Evolutionary conservation across 1,284 basidiomycete genomes (phyloP), one percentile per base, ranked within the genome.

Genomic region (Puccinia horiana): DNA sequence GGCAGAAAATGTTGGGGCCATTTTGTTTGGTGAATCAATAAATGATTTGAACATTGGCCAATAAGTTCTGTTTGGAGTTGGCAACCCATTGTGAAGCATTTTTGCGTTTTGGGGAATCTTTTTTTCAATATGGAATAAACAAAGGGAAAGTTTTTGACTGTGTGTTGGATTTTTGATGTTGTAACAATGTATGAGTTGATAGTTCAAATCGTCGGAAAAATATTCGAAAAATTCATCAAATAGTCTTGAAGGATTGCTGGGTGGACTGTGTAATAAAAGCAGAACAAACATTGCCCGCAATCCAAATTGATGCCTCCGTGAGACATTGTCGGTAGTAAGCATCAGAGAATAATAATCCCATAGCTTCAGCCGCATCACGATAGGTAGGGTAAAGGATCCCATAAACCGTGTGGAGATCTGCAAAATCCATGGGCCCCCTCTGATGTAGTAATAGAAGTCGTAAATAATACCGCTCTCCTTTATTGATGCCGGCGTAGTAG

Each of bases 311-410:
- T 0, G 26, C n/a, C 20, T 70, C 67, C 0, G 40, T 70, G 6
- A 90, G 84, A 80, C 89, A 90, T 6, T 83, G 83, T 0, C 85
- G 37, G 88, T 88, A 89, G 83, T 90, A 89, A 40, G 8, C 9
- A 54, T 54, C 49, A 14, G 49, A 54, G 16, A 54, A 4, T 18
- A 54, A 54, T 4, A 54, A 23, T 6, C 49, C 49, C 16, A 20
- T 20, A 11, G 8, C 49, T 14, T 69, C 32, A 12, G 29, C n/a
- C 5, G 65, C 65, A 14, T 32, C 9, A 35, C 65, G 32, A 29
- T 2, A 69, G 12, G 65, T 69, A 12, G 16, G 18, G 12, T 20
- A 69, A 2, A 35, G 1, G 23, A 69, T 44, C 2, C 65, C 65
- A 2, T 37, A 14, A 11, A 69, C 65, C 3, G 65, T 69, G 5